Percentiles rank a stretch among this genome's conserved stretches.
Evolutionary conservation across 257 asterid genomes (phyloP).

Genomic region (Haberlea rhodopensis): DNA sequence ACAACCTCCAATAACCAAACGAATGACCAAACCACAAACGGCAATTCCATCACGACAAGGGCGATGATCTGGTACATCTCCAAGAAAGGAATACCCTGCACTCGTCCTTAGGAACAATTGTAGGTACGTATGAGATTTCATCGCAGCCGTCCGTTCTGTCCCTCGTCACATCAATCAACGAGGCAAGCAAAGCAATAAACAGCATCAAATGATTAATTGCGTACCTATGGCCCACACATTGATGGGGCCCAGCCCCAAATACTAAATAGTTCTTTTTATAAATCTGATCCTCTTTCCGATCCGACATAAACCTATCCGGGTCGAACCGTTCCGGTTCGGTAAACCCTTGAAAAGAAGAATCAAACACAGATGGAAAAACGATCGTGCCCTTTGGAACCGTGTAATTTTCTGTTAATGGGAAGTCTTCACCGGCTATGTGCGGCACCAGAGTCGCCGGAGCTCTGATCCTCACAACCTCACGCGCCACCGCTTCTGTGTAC

Average conservation of each 20-base stretch:
- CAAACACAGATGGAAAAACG: constrained; percentile 87
- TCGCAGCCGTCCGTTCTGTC: constrained; percentile 76
- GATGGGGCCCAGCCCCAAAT: constrained; percentile 94
- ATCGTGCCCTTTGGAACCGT: constrained; percentile 74
- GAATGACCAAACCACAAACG: constrained; percentile 14
- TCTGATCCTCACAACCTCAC: constrained; percentile 74
- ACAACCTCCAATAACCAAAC: constrained; percentile 16
- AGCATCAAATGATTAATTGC: constrained; percentile 73
- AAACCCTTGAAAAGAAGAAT: constrained; percentile 85
- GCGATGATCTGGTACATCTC: constrained; percentile 51
- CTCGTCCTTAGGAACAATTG: constrained; percentile 85
- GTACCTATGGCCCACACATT: constrained; percentile 91
- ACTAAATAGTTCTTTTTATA: constrained; percentile 68
- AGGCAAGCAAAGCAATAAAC: constrained; percentile 63
- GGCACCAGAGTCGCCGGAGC: constrained; percentile 97
- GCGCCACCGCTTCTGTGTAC: constrained; percentile 89
- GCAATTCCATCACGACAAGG: constrained; percentile 33
- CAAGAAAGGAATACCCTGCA: constrained; percentile 61
- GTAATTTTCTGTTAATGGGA: constrained; percentile 56
- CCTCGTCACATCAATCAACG: constrained; percentile 65
- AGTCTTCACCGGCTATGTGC: constrained; percentile 79
- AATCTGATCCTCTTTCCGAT: constrained; percentile 74
- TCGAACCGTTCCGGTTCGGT: constrained; percentile 77
- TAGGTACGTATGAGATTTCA: constrained; percentile 77
- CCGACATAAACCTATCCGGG: constrained; percentile 82